Evolutionary conservation across 1,139 yeast species (phyloP).

Genomic region (Pichia cactophila): DNA sequence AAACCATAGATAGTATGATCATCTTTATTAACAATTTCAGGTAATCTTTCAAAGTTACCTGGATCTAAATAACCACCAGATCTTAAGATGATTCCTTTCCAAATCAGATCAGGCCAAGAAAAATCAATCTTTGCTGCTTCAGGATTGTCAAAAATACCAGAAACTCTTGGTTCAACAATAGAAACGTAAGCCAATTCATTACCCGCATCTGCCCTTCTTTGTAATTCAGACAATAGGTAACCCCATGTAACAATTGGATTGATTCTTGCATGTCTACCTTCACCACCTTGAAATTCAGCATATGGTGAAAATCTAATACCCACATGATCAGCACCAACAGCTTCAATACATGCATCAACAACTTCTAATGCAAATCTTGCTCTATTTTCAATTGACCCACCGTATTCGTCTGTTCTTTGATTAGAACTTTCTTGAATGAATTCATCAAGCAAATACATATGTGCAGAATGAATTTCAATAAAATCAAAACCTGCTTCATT

Average conservation of each 20-base stretch:
- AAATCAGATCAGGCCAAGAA: conserved; percentile 12
- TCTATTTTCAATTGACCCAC: conserved; percentile 43
- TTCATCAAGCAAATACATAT: conserved; percentile 41
- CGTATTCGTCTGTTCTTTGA: conserved; percentile 45
- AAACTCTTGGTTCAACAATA: conserved; percentile 35
- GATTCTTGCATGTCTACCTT: conserved; percentile 29
- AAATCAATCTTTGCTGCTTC: conserved; percentile 7
- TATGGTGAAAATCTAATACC: conserved; percentile 62
- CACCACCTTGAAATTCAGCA: conserved; percentile 36
- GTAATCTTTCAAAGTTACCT: conserved; percentile 2
- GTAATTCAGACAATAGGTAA: conserved; percentile 34
- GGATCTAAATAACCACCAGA: conserved; percentile 15
- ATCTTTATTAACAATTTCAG: conserved; percentile 7
- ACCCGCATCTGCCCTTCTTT: conserved; percentile 35
- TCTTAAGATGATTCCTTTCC: conserved; percentile 13
- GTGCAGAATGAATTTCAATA: conserved; percentile 47
- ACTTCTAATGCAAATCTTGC: conserved; percentile 32
- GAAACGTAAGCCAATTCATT: conserved; percentile 36
- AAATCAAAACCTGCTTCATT: conserved; percentile 43
- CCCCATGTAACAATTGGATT: conserved; percentile 34
- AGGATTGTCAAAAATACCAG: conserved; percentile 14
- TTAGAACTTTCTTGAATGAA: conserved; percentile 36
- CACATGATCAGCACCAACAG: conserved; percentile 31
- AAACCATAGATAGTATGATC: conserved; percentile 19
- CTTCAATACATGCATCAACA: conserved; percentile 31